phyloP scores from a whole-genome alignment of 2,329 filamentous ascomycete species.

The Claviceps fusiformis region DNA sequence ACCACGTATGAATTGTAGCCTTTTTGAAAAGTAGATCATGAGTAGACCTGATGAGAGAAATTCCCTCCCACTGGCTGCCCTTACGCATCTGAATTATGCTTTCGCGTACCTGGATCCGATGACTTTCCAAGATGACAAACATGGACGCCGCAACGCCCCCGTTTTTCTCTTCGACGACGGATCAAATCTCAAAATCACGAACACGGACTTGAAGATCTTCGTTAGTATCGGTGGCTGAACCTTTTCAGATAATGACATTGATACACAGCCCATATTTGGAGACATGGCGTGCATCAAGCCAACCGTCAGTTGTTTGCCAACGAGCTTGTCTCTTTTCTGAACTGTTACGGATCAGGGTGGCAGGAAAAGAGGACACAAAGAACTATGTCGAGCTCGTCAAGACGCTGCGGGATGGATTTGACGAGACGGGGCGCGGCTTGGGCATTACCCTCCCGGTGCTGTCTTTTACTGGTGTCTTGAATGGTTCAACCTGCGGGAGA shows the following conservation, averaged over 20 bases:
- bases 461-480: constrained; percentile 18
- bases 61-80: background rate
- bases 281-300: constrained; percentile 13
- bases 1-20: background rate
- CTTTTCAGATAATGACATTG: constrained; percentile 16
- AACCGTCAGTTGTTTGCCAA: constrained; percentile 20
- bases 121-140: constrained; percentile 10
- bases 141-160: constrained; percentile 9
- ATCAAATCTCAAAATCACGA: constrained; percentile 9
- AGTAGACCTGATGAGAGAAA: background rate
- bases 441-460: constrained; percentile 13
- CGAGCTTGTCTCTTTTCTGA: constrained; percentile 24
- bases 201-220: constrained; percentile 15
- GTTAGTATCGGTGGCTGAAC: constrained; percentile 23
- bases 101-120: constrained; percentile 13
- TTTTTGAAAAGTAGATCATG: background rate
- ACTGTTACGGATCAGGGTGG: constrained; percentile 20
- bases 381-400: constrained; percentile 13
- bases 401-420: constrained; percentile 7
- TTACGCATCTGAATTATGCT: constrained; percentile 14
- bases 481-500: constrained; percentile 10
- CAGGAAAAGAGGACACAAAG: constrained; percentile 8
- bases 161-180: background rate
- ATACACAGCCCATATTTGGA: constrained; percentile 13
- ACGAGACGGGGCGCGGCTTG: constrained; percentile 5